A percentile compares a stretch with the other conserved stretches of the same genome.
phyloP scores from a whole-genome alignment of 2,329 filamentous ascomycete genomes.

The Camillea tinctor region DNA sequence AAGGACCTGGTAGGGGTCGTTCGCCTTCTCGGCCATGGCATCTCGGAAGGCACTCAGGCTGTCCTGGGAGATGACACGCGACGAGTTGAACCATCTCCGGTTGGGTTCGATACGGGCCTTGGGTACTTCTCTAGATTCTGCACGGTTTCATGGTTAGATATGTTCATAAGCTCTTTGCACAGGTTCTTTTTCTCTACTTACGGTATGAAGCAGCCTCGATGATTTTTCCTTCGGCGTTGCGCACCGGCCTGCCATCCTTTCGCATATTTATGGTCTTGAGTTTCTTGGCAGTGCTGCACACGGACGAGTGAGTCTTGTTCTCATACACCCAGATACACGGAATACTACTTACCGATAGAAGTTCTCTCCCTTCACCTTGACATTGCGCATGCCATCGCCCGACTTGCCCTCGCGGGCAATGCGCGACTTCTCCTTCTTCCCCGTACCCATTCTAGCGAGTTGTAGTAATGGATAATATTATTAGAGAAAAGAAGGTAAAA shows the following conservation, averaged over 20 bases:
- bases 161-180: neutral
- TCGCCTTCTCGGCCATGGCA: slow-evolving; percentile 85
- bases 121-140: slow-evolving; percentile 73
- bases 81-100: slow-evolving; percentile 97
- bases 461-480: slow-evolving; percentile 7
- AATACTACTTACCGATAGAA: slow-evolving; percentile 72
- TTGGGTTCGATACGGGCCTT: slow-evolving; percentile 90
- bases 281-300: slow-evolving; percentile 70
- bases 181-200: slow-evolving; percentile 5
- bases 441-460: slow-evolving; percentile 70
- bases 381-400: slow-evolving; percentile 85
- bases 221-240: slow-evolving; percentile 81
- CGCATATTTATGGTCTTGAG: slow-evolving; percentile 86
- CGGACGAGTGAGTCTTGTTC: slow-evolving; percentile 6
- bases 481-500: slow-evolving; percentile 1
- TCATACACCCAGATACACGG: no score
- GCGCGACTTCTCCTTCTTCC: slow-evolving; percentile 86
- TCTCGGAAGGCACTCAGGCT: slow-evolving; percentile 83
- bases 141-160: slow-evolving; percentile 2
- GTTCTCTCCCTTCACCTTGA: slow-evolving; percentile 94
- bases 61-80: slow-evolving; percentile 83
- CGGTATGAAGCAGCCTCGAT: slow-evolving; percentile 77
- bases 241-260: slow-evolving; percentile 80
- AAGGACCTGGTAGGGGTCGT: slow-evolving; percentile 91
- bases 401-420: slow-evolving; percentile 82